Percentiles rank a stretch among this genome's conserved stretches.
These are phyloP conservation scores for Aspergillus coremiiformis DNA, from an alignment of 495 filamentous ascomycete species.

Conservation along the genomic window DNA sequence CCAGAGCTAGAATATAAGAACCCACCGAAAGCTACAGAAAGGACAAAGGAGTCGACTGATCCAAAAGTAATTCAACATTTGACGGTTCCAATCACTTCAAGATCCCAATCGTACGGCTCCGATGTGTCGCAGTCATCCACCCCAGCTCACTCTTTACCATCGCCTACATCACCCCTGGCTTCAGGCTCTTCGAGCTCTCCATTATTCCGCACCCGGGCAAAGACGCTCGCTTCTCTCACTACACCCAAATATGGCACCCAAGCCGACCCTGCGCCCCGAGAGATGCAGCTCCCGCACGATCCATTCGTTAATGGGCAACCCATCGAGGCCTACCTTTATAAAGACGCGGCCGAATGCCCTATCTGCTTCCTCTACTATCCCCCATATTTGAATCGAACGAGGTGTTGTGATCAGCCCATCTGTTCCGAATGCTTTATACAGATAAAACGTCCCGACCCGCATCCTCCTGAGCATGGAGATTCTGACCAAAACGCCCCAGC, in stretches of 20 bases:
- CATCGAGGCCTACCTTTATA: constrained; percentile 88
- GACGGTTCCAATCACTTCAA: constrained; percentile 66
- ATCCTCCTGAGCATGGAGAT: constrained; percentile 79
- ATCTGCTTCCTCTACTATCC: constrained; percentile 97
- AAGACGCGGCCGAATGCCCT: constrained; percentile 82
- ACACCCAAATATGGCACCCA: constrained; percentile 60
- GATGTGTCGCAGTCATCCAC: constrained; percentile 48
- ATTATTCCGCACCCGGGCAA: constrained; percentile 62
- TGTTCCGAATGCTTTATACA: constrained; percentile 99
- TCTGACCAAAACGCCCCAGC: constrained; percentile 42
- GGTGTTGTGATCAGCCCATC: constrained; percentile 94
- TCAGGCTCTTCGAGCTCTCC: constrained; percentile 55
- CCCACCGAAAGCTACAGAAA: constrained; percentile 35
- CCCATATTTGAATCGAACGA: constrained; percentile 88
- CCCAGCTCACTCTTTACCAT: constrained; percentile 43
- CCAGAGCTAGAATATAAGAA: constrained; percentile 52
- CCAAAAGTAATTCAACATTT: constrained; percentile 52
- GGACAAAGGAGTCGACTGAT: constrained; percentile 29
- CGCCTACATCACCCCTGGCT: constrained; percentile 42
- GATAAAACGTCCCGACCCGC: constrained; percentile 93
- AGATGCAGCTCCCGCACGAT: constrained; percentile 73
- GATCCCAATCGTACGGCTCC: constrained; percentile 69
- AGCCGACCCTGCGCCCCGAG: constrained; percentile 63
- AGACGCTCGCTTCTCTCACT: constrained; percentile 79
- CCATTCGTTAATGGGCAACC: constrained; percentile 87